phyloP scores from a whole-genome alignment of 768 basidiomycete genomes.

The Rhodotorula graminis region DNA sequence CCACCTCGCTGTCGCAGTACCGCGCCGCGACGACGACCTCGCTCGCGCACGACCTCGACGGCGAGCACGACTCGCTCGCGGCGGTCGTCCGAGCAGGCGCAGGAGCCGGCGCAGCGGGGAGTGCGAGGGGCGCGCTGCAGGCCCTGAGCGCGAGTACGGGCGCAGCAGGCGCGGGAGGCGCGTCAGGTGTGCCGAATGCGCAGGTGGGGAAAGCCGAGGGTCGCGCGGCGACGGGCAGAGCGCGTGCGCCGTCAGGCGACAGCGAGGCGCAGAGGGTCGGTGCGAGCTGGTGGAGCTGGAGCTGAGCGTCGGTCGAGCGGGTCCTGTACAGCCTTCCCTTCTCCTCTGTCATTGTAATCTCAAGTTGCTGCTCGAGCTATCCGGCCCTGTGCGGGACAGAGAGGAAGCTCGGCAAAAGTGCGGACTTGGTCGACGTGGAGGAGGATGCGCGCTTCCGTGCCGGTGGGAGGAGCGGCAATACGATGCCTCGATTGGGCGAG shows the following conservation, averaged over 20 bases:
- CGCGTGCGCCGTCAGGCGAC: too few species aligned
- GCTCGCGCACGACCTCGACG: background rate
- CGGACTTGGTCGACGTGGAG: too few species aligned
- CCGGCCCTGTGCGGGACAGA: too few species aligned
- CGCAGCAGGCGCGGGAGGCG: background rate
- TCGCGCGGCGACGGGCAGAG: too few species aligned
- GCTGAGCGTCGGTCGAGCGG: background rate
- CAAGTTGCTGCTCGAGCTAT: too few species aligned
- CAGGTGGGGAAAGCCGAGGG: background rate
- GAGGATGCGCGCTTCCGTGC: too few species aligned
- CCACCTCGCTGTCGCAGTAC: constrained; percentile 39
- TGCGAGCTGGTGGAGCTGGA: background rate
- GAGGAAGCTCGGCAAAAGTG: too few species aligned
- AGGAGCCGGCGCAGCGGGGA: background rate
- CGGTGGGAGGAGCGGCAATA: too few species aligned
- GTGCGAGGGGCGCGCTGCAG: background rate
- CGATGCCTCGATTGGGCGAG: too few species aligned
- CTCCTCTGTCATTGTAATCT: background rate
- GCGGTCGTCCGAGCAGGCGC: too few species aligned
- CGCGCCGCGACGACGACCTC: constrained; percentile 44
- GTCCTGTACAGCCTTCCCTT: too few species aligned
- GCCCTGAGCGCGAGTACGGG: background rate
- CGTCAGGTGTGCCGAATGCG: background rate
- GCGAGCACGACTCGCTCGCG: too few species aligned
- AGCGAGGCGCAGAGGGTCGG: background rate